phyloP scores from a whole-genome alignment of 768 basidiomycete species.

The Collybiopsis confluens region DNA sequence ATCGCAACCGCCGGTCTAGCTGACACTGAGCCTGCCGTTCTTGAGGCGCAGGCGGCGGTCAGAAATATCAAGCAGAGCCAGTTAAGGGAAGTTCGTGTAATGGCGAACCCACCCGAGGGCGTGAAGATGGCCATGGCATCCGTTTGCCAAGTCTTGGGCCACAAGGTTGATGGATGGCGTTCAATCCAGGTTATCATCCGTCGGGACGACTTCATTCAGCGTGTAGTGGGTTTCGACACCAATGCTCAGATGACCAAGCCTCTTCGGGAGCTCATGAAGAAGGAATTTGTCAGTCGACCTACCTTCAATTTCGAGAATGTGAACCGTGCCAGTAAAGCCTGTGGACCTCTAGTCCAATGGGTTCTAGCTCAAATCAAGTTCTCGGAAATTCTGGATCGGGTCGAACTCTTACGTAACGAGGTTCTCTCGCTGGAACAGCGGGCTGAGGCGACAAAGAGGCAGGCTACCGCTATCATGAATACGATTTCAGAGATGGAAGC shows the following conservation, averaged over 20 bases:
- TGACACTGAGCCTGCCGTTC: slow-evolving; percentile 94
- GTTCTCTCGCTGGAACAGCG: slow-evolving; percentile 90
- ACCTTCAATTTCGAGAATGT: slow-evolving; percentile 91
- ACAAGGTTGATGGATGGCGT: slow-evolving; percentile 96
- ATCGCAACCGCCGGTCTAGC: slow-evolving; percentile 95
- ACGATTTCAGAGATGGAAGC: slow-evolving; percentile 92
- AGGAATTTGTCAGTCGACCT: slow-evolving; percentile 86
- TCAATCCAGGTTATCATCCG: slow-evolving; percentile 94
- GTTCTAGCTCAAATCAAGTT: slow-evolving; percentile 94
- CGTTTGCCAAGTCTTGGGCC: slow-evolving; percentile 92
- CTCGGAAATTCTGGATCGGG: slow-evolving; percentile 95
- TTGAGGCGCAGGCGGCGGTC: slow-evolving; percentile 94
- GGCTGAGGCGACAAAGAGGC: slow-evolving; percentile 90
- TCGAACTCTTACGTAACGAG: slow-evolving; percentile 94
- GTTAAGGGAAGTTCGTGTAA: slow-evolving; percentile 92
- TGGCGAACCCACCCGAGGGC: slow-evolving; percentile 97
- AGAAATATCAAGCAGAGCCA: slow-evolving; percentile 95
- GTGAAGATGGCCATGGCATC: slow-evolving; percentile 99
- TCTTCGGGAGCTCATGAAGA: slow-evolving; percentile 88
- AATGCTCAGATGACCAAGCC: slow-evolving; percentile 83
- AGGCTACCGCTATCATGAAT: slow-evolving; percentile 82
- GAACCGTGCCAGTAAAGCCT: slow-evolving; percentile 92
- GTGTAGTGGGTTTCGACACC: slow-evolving; percentile 96
- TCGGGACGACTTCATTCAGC: slow-evolving; percentile 92
- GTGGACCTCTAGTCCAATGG: slow-evolving; percentile 98